Evolutionary conservation across 192 early-diverging fungal genomes (phyloP), one percentile per base, ranked within the genome.

Genomic region (Geosiphon pyriformis): DNA sequence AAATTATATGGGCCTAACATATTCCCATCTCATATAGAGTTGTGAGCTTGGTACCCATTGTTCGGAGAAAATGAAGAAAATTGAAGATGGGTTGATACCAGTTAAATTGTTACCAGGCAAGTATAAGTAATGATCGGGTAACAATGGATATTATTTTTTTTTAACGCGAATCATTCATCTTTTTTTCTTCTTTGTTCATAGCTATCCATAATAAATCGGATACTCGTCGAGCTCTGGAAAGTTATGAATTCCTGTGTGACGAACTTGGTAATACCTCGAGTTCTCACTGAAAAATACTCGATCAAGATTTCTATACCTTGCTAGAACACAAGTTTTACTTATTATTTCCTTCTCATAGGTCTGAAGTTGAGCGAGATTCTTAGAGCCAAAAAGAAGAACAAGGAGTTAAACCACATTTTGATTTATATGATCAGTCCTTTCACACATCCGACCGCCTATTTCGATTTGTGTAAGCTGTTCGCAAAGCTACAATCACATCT

Each of bases 41-140:
- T 83, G 79, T 10, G 65, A 73, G 18, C 69, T 83, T 2, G 82
- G 82, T 34, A 51, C 48, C 0, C 82, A 83, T 59, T 77, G 76
- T 29, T 72, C 79, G 47, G 79, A 76, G 17, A 54, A 63, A 26
- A 32, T 71, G 0, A 75, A 71, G 33, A 57, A 72, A 20, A 76
- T 73, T 55, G 77, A 72, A 34, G 70, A 68, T 50, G 82, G 82
- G 29, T 55, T 77, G 17, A 74, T 76, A 0, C 77, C 82, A 18
- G 74, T 83, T 11, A 51, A 69, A 11, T 59, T 83, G 2, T 53
- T 83, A 30, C 71, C 75, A 3, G 66, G 70, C 22, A 34, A 72
- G 4, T 52, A 10, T 42, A 6, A 42, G 6, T 42, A n/a, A n/a
- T n/a, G n/a, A n/a, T n/a, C n/a, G n/a, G n/a, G n/a, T n/a, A n/a